These are phyloP conservation scores for Aplosporella prunicola DNA, from an alignment of 2,329 filamentous ascomycete species.

Conservation along the genomic window DNA sequence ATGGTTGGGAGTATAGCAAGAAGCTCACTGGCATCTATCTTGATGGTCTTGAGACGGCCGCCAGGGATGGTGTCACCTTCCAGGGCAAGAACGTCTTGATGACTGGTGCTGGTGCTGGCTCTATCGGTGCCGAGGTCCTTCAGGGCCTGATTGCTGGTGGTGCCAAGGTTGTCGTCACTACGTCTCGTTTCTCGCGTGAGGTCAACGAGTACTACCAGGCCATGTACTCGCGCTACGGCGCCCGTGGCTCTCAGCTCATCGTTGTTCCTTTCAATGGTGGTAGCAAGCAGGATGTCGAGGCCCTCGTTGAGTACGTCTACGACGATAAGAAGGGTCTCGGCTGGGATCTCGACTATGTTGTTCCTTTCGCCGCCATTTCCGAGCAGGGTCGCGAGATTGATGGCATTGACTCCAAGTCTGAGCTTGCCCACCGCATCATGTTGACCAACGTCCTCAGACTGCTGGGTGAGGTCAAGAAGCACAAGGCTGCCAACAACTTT, in stretches of 20 bases:
- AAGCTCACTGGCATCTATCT: slow-evolving; percentile 91
- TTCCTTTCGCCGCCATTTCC: slow-evolving; percentile 94
- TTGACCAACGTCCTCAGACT: slow-evolving; percentile 91
- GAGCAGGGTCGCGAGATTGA: slow-evolving; percentile 98
- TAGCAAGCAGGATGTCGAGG: slow-evolving; percentile 95
- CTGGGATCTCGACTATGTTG: slow-evolving; percentile 94
- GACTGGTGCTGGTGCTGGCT: slow-evolving; percentile 96
- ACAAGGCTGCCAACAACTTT: slow-evolving; percentile 80
- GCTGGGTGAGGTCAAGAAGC: slow-evolving; percentile 78
- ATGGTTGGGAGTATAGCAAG: slow-evolving; percentile 99
- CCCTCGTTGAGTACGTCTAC: slow-evolving; percentile 91
- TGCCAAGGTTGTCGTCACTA: slow-evolving; percentile 93
- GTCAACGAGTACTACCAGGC: slow-evolving; percentile 99
- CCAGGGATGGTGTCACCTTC: slow-evolving; percentile 80
- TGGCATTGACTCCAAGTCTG: slow-evolving; percentile 90
- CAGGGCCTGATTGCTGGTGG: slow-evolving; percentile 94
- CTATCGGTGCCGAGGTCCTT: slow-evolving; percentile 92
- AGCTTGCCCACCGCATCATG: slow-evolving; percentile 98
- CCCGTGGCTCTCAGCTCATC: slow-evolving; percentile 88
- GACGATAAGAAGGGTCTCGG: slow-evolving; percentile 92
- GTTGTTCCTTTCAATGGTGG: slow-evolving; percentile 99
- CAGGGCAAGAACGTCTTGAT: slow-evolving; percentile 93
- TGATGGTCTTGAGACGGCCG: slow-evolving; percentile 82
- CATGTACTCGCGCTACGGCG: slow-evolving; percentile 93
- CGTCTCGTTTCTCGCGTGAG: slow-evolving; percentile 89